These are phyloP conservation scores for Sarocladium brachiariae DNA, from an alignment of 2,329 filamentous ascomycete species.

Conservation along the genomic window DNA sequence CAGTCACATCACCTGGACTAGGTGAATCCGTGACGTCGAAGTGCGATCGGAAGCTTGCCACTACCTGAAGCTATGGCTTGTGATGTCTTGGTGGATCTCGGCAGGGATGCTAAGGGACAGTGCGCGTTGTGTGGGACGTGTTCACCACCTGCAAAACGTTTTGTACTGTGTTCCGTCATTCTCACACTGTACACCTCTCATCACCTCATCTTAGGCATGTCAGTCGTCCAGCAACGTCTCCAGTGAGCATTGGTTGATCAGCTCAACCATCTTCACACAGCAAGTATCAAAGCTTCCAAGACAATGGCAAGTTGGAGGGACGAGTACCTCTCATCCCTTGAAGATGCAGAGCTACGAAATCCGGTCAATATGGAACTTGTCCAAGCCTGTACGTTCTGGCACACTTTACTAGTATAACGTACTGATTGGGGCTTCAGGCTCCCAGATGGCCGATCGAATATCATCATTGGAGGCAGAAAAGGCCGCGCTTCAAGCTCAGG, in stretches of 20 bases:
- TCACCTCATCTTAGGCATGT: not conserved
- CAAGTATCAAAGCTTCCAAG: not conserved
- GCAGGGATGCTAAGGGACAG: not conserved
- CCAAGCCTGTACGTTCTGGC: slow-evolving; percentile 61
- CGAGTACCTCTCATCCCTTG: slow-evolving; percentile 71
- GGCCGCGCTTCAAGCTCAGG: slow-evolving; percentile 27
- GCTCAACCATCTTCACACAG: not conserved
- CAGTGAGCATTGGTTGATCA: not conserved
- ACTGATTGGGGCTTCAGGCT: slow-evolving; percentile 39
- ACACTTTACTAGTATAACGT: not conserved
- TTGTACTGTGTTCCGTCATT: not conserved
- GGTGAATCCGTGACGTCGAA: not conserved
- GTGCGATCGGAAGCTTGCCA: not conserved
- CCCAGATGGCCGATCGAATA: slow-evolving; percentile 60
- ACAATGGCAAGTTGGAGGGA: slow-evolving; percentile 66
- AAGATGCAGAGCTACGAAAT: slow-evolving; percentile 62
- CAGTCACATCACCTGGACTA: slow-evolving; percentile 1
- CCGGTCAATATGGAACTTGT: slow-evolving; percentile 60
- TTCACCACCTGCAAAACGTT: not conserved
- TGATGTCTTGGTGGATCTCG: not conserved
- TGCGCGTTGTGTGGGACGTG: not conserved
- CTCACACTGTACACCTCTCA: not conserved
- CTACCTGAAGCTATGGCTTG: not conserved
- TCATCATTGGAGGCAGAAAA: slow-evolving; percentile 56
- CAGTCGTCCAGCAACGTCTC: not conserved